These are phyloP conservation scores for Heliamphora exappendiculata DNA, from an alignment of 148 eudicot genomes.

Conservation along the genomic window DNA sequence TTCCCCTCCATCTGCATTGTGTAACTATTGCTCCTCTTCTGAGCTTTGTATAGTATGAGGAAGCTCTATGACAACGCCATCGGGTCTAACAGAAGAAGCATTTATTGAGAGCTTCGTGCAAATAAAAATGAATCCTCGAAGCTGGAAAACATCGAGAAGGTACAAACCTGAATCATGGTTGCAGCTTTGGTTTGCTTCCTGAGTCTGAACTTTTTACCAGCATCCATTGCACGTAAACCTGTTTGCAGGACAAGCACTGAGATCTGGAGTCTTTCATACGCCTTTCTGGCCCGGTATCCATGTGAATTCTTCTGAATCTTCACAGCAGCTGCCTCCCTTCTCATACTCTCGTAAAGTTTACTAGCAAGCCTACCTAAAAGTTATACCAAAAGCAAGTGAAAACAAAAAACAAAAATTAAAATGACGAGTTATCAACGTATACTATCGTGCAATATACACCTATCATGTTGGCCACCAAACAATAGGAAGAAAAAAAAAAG, in stretches of 20 bases:
- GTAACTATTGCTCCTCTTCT: slow-evolving; percentile 61
- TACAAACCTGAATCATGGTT: slow-evolving; percentile 58
- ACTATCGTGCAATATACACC: no score
- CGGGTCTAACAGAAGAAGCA: slow-evolving; percentile 35
- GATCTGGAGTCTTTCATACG: slow-evolving; percentile 42
- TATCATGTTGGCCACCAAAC: neutral
- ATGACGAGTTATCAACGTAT: neutral
- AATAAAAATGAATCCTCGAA: slow-evolving; percentile 8
- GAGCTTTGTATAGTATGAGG: slow-evolving; percentile 58
- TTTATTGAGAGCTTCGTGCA: slow-evolving; percentile 15
- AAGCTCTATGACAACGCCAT: slow-evolving; percentile 78
- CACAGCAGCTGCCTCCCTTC: slow-evolving; percentile 72
- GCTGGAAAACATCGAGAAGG: slow-evolving; percentile 7
- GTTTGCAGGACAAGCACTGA: slow-evolving; percentile 68
- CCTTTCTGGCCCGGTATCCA: slow-evolving; percentile 45
- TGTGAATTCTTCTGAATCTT: slow-evolving; percentile 61
- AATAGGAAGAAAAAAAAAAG: neutral
- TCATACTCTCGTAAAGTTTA: slow-evolving; percentile 43
- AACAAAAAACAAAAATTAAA: neutral
- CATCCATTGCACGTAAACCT: slow-evolving; percentile 64
- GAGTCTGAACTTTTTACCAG: slow-evolving; percentile 53
- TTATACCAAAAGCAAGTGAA: slow-evolving; percentile 13
- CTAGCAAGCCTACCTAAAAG: slow-evolving; percentile 61
- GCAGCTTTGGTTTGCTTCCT: slow-evolving; percentile 75
- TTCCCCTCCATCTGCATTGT: slow-evolving; percentile 94